These are phyloP conservation scores for Rubroboletus pulcherrimus DNA, from an alignment of 768 basidiomycete species.

Conservation along the genomic window DNA sequence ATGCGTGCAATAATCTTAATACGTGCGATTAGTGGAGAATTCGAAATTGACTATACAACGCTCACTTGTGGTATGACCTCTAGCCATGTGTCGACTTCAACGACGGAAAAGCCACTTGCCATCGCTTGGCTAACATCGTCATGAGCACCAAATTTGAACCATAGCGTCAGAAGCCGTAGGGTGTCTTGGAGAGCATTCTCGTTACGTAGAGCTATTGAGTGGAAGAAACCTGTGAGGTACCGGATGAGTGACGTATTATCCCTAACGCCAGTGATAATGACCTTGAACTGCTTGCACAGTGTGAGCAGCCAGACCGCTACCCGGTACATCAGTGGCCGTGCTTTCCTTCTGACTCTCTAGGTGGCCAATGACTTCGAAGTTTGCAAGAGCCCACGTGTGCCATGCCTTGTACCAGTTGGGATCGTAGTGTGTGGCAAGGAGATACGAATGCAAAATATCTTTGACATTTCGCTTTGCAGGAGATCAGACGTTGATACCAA, in stretches of 20 bases:
- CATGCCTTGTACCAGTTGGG: conserved; percentile 98
- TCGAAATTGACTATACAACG: neutral
- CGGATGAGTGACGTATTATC: conserved; percentile 11
- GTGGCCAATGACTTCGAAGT: conserved; percentile 87
- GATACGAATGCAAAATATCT: conserved; percentile 81
- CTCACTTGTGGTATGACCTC: conserved; percentile 96
- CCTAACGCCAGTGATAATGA: conserved; percentile 22
- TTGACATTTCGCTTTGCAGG: conserved; percentile 63
- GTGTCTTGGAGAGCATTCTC: conserved; percentile 94
- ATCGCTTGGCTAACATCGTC: conserved; percentile 89
- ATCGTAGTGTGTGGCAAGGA: conserved; percentile 86
- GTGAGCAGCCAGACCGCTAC: conserved; percentile 67
- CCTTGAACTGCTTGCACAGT: conserved; percentile 93
- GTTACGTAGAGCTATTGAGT: conserved; percentile 85
- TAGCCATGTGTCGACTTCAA: conserved; percentile 97
- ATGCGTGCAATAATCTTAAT: conserved; percentile 94
- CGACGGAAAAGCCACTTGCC: conserved; percentile 77
- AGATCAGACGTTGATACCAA: conserved; percentile 9
- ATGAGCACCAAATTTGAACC: conserved; percentile 96
- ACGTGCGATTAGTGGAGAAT: neutral
- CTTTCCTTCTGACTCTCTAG: conserved; percentile 65
- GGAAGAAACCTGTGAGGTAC: conserved; percentile 75
- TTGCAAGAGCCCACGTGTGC: conserved; percentile 98
- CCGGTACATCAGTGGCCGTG: conserved; percentile 53
- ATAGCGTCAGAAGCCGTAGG: conserved; percentile 85